Evolutionary conservation across 2,329 filamentous ascomycete genomes (phyloP).

Genomic region (Aspergillus sp.): DNA sequence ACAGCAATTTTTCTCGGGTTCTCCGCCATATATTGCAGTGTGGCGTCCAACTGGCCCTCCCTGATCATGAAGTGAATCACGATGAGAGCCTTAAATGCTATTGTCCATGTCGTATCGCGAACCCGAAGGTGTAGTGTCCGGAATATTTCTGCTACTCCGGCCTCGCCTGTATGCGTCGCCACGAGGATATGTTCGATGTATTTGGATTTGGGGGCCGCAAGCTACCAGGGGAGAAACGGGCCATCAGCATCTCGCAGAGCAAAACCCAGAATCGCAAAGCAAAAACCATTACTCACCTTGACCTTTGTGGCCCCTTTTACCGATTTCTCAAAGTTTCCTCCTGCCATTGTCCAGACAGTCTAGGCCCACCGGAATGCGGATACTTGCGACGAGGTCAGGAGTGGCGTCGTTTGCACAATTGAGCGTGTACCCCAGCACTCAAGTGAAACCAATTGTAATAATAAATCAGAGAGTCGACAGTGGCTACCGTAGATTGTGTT

Average conservation of each 20-base stretch:
- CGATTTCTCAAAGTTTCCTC: slow-evolving; percentile 88
- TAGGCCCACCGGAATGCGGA: slow-evolving; percentile 4
- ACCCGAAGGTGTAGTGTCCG: slow-evolving; percentile 83
- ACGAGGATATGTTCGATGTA: slow-evolving; percentile 98
- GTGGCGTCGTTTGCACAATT: slow-evolving; percentile 6
- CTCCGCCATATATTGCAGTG: slow-evolving; percentile 77
- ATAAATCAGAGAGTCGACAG: slow-evolving; percentile 1
- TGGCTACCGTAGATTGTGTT: slow-evolving; percentile 17
- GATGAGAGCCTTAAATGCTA: slow-evolving; percentile 96
- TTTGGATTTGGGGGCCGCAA: slow-evolving; percentile 95
- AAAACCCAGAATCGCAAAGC: neutral
- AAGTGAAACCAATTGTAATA: neutral
- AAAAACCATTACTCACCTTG: slow-evolving; percentile 62
- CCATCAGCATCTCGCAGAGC: slow-evolving; percentile 15
- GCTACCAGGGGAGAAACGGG: slow-evolving; percentile 51
- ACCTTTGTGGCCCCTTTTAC: slow-evolving; percentile 98
- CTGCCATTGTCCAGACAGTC: slow-evolving; percentile 29
- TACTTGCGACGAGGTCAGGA: slow-evolving; percentile 14
- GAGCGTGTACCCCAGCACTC: neutral
- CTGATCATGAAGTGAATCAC: slow-evolving; percentile 97
- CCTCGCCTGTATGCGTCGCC: slow-evolving; percentile 91
- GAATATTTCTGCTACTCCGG: slow-evolving; percentile 93
- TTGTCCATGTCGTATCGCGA: slow-evolving; percentile 98
- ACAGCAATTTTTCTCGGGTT: slow-evolving; percentile 82
- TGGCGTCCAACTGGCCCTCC: slow-evolving; percentile 87